These are phyloP conservation scores for Fonsecaea monophora DNA, from an alignment of 2,329 filamentous ascomycete species.

Conservation along the genomic window DNA sequence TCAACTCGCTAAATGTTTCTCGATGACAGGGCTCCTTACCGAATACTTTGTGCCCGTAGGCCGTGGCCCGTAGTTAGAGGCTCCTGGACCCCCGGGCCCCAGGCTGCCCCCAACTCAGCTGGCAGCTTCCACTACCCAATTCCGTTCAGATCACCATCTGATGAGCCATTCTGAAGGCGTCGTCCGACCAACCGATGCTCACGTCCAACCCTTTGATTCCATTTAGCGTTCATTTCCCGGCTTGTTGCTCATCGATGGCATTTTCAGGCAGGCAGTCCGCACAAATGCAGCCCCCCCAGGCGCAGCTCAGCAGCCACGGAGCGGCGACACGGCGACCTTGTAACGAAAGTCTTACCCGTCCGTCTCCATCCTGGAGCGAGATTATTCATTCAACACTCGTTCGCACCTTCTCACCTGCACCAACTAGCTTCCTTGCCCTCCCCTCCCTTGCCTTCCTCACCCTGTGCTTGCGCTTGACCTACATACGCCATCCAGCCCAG, in stretches of 20 bases:
- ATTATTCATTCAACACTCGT: slow-evolving; percentile 1
- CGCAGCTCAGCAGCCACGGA: neutral
- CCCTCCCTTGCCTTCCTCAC: neutral
- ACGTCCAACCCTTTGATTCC: neutral
- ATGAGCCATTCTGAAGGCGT: neutral
- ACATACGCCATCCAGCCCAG: neutral
- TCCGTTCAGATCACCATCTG: slow-evolving; percentile 3
- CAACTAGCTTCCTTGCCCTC: slow-evolving; percentile 9
- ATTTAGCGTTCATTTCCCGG: slow-evolving; percentile 1
- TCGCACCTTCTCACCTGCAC: neutral
- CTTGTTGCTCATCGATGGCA: neutral
- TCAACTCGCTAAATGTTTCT: slow-evolving; percentile 8
- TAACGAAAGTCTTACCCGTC: neutral
- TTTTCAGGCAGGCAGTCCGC: neutral
- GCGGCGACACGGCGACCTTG: neutral
- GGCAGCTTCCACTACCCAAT: neutral
- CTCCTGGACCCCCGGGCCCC: neutral
- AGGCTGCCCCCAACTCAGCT: slow-evolving; percentile 1
- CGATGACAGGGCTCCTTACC: neutral
- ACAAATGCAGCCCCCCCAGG: neutral
- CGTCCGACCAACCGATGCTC: neutral
- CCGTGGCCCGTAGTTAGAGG: neutral
- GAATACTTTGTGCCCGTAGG: too few relatives aligned
- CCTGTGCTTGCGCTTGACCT: neutral
- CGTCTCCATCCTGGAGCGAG: neutral